Conservation (phyloP, 148 eudicot species). For the Salicornia ramosissima region DNA sequence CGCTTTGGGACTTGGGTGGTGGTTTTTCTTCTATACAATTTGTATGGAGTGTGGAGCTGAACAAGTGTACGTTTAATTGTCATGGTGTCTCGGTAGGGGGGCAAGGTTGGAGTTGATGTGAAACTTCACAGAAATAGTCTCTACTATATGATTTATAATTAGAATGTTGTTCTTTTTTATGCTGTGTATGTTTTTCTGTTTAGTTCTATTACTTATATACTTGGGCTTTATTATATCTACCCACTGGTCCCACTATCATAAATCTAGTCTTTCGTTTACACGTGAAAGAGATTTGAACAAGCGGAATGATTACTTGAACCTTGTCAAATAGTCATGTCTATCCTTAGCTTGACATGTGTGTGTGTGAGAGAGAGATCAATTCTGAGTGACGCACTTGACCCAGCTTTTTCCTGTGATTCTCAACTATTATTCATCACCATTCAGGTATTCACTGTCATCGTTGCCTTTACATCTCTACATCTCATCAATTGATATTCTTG, state of each 20-base stretch:
- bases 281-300: too few species aligned
- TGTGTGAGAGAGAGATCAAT: too few species aligned
- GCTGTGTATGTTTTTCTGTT: background rate
- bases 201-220: too few species aligned
- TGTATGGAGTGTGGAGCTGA: background rate
- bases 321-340: too few species aligned
- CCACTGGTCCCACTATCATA: too few species aligned
- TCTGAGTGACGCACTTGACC: too few species aligned
- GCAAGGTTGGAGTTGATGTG: background rate
- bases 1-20: background rate
- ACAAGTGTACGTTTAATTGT: background rate
- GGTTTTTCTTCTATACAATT: background rate
- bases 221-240: too few species aligned
- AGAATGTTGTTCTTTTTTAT: background rate
- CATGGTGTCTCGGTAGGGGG: background rate
- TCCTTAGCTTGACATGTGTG: too few species aligned
- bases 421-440: background rate
- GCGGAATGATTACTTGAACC: too few species aligned
- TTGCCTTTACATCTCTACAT: too few species aligned
- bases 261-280: too few species aligned
- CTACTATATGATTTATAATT: background rate
- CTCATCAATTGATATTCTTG: too few species aligned
- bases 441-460: background rate
- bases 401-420: background rate
- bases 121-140: background rate